phyloP scores from a whole-genome alignment of 768 basidiomycete genomes.

The Cystofilobasidium ferigula region DNA sequence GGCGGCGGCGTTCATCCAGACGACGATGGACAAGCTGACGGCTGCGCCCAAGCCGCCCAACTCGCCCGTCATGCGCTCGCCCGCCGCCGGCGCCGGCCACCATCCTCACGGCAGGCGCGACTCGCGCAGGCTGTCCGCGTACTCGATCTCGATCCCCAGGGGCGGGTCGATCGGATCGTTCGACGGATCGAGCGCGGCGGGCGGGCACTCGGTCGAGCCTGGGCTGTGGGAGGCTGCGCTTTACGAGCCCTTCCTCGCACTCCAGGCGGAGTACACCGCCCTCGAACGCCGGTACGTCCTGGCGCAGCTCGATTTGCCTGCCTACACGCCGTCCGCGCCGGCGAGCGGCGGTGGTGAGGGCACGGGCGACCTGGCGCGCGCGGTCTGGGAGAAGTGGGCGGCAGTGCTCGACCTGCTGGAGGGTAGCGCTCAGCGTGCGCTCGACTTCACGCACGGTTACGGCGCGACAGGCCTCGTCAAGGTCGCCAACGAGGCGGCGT shows the following conservation, averaged over 20 bases:
- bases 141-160: slow-evolving; percentile 26
- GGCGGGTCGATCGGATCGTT: slow-evolving; percentile 33
- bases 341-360: slow-evolving; percentile 16
- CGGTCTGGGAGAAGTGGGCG: slow-evolving; percentile 61
- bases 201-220: slow-evolving; percentile 43
- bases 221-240: slow-evolving; percentile 71
- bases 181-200: slow-evolving; percentile 26
- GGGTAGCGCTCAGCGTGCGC: slow-evolving; percentile 63
- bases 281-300: slow-evolving; percentile 63
- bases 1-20: slow-evolving; percentile 61
- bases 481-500: slow-evolving; percentile 60
- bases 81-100: slow-evolving; percentile 3
- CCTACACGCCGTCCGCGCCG: background rate
- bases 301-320: slow-evolving; percentile 8
- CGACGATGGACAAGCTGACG: slow-evolving; percentile 62
- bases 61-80: slow-evolving; percentile 29
- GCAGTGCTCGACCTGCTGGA: slow-evolving; percentile 69
- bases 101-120: slow-evolving; percentile 10
- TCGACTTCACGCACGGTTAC: slow-evolving; percentile 79
- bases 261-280: slow-evolving; percentile 69
- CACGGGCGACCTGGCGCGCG: slow-evolving; percentile 43
- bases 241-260: slow-evolving; percentile 87
- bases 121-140: slow-evolving; percentile 21
- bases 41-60: slow-evolving; percentile 32
- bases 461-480: slow-evolving; percentile 62